Evolutionary conservation across 2,329 filamentous ascomycete genomes (phyloP).

Genomic region (Periconia sp.): DNA sequence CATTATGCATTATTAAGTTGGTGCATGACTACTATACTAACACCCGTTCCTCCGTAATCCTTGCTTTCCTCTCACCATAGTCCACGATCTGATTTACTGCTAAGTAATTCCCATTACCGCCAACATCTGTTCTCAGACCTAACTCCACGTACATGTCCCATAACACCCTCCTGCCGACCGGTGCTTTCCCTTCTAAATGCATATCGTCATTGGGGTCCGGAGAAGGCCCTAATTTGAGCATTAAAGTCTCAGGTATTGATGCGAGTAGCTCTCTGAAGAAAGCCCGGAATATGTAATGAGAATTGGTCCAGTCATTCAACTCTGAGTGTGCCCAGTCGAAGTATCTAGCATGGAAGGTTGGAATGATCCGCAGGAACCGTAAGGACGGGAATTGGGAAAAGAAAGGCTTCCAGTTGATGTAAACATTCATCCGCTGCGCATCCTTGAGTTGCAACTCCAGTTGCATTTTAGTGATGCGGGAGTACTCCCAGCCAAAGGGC

Average conservation of each 20-base stretch:
- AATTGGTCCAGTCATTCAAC: slow-evolving; percentile 23
- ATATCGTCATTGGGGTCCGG: slow-evolving; percentile 14
- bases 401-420: slow-evolving; percentile 36
- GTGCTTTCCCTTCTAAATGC: slow-evolving; percentile 20
- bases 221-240: slow-evolving; percentile 25
- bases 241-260: slow-evolving; percentile 22
- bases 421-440: slow-evolving; percentile 37
- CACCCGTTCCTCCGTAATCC: no score
- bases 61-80: not conserved
- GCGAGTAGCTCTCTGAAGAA: slow-evolving; percentile 35
- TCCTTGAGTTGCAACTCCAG: slow-evolving; percentile 38
- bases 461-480: slow-evolving; percentile 29
- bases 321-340: slow-evolving; percentile 36
- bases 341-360: slow-evolving; percentile 33
- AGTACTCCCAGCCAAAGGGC: slow-evolving; percentile 32
- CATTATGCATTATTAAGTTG: no score
- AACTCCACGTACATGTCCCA: slow-evolving; percentile 32
- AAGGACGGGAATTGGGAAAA: slow-evolving; percentile 28
- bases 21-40: no score
- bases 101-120: slow-evolving; percentile 1
- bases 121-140: slow-evolving; percentile 9
- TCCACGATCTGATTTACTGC: slow-evolving; percentile 9
- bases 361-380: slow-evolving; percentile 30
- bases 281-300: slow-evolving; percentile 35
- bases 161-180: slow-evolving; percentile 16